Evolutionary conservation across 2,329 filamentous ascomycete species (phyloP).

Genomic region (Phaeosphaeria sp.): DNA sequence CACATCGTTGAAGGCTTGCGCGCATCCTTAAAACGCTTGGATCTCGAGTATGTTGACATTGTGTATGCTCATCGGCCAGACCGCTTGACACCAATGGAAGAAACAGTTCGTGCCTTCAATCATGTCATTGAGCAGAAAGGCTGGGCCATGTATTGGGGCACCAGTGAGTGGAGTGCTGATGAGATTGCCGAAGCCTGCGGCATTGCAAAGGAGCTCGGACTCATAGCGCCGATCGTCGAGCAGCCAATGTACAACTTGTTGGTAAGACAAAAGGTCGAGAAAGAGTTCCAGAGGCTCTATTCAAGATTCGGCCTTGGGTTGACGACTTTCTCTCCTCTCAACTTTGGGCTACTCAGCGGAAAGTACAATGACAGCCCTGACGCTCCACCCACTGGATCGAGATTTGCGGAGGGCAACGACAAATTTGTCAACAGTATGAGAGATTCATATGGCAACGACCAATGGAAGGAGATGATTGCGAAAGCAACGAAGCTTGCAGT

Average conservation of each 20-base stretch:
- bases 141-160: slow-evolving; percentile 72
- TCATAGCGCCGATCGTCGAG: slow-evolving; percentile 61
- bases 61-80: slow-evolving; percentile 75
- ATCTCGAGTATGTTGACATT: slow-evolving; percentile 70
- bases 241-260: slow-evolving; percentile 66
- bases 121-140: slow-evolving; percentile 70
- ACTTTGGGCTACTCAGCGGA: slow-evolving; percentile 64
- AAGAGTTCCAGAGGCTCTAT: slow-evolving; percentile 63
- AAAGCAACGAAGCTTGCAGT: slow-evolving; percentile 58
- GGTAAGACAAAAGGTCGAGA: slow-evolving; percentile 63
- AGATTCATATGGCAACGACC: slow-evolving; percentile 55
- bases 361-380: slow-evolving; percentile 65
- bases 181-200: slow-evolving; percentile 67
- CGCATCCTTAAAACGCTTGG: slow-evolving; percentile 63
- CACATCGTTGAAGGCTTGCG: slow-evolving; percentile 73
- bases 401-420: slow-evolving; percentile 64
- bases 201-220: slow-evolving; percentile 65
- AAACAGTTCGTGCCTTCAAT: slow-evolving; percentile 75
- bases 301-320: slow-evolving; percentile 62
- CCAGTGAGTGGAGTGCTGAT: slow-evolving; percentile 64
- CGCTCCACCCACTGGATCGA: slow-evolving; percentile 63
- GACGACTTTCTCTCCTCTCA: slow-evolving; percentile 62
- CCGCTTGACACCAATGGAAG: slow-evolving; percentile 72
- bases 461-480: slow-evolving; percentile 63
- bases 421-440: slow-evolving; percentile 59